These are phyloP conservation scores for Elaeis guineensis DNA, from an alignment of 176 grass and related monocot species.

Conservation along the genomic window DNA sequence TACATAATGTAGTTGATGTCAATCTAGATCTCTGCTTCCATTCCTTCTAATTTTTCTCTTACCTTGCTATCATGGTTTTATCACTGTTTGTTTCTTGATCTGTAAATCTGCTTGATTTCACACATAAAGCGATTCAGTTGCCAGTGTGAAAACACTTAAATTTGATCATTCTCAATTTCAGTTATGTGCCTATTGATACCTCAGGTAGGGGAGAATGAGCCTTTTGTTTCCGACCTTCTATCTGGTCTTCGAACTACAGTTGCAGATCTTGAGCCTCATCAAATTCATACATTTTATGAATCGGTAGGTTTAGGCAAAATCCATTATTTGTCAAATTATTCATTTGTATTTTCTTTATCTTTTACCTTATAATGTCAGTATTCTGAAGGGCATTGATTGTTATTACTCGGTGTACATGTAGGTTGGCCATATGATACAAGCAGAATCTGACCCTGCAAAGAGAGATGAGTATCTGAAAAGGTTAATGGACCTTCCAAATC, in stretches of 20 bases:
- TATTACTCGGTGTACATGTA: conserved; percentile 1
- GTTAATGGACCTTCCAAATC: conserved; percentile 98
- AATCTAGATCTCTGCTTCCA: too few relatives aligned
- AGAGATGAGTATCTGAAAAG: conserved; percentile 98
- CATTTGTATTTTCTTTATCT: too few relatives aligned
- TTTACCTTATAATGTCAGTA: too few relatives aligned
- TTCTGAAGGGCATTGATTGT: not conserved
- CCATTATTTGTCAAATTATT: not conserved
- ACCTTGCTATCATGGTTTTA: too few relatives aligned
- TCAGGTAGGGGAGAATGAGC: conserved; percentile 93
- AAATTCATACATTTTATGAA: conserved; percentile 99
- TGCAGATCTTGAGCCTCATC: conserved; percentile 90
- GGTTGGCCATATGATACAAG: conserved; percentile 99
- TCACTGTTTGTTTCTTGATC: too few relatives aligned
- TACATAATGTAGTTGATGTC: too few relatives aligned
- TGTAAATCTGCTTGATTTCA: too few relatives aligned
- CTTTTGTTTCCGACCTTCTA: conserved; percentile 94
- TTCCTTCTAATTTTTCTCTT: too few relatives aligned
- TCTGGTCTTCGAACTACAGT: conserved; percentile 65
- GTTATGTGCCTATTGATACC: conserved; percentile 19
- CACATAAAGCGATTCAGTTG: too few relatives aligned
- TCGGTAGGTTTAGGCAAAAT: conserved; percentile 49
- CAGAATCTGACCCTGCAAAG: conserved; percentile 80
- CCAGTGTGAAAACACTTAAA: too few relatives aligned
- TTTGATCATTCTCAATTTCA: too few relatives aligned